Conservation (phyloP, 495 filamentous ascomycete genomes). For the Bryoglossum gracile region DNA sequence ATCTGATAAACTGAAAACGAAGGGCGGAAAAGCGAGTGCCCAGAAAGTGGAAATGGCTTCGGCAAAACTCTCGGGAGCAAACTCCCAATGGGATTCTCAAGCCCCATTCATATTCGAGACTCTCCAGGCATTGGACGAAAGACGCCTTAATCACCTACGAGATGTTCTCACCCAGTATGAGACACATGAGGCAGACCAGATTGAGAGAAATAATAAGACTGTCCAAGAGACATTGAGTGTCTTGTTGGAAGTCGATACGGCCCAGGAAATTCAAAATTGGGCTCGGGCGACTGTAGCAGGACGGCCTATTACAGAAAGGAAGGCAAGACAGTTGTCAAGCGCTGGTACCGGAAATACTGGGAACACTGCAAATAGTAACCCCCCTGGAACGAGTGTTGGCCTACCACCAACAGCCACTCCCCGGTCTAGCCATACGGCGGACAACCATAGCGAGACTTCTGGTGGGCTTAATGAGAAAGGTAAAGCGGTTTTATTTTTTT, state of each 20-base stretch:
- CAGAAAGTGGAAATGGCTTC: slow-evolving; percentile 73
- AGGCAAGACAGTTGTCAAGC: slow-evolving; percentile 26
- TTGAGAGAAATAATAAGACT: slow-evolving; percentile 66
- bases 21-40: slow-evolving; percentile 70
- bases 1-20: slow-evolving; percentile 75
- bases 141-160: slow-evolving; percentile 80
- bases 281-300: slow-evolving; percentile 43
- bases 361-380: slow-evolving; percentile 27
- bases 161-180: slow-evolving; percentile 88
- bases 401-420: slow-evolving; percentile 33
- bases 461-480: slow-evolving; percentile 21
- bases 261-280: slow-evolving; percentile 86
- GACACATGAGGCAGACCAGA: slow-evolving; percentile 86
- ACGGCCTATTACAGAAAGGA: slow-evolving; percentile 32
- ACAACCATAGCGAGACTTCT: slow-evolving; percentile 58
- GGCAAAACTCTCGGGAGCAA: slow-evolving; percentile 66
- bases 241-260: slow-evolving; percentile 80
- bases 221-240: slow-evolving; percentile 78
- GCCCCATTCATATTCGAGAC: slow-evolving; percentile 94
- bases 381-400: slow-evolving; percentile 7
- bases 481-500: slow-evolving; percentile 30
- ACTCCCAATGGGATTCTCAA: slow-evolving; percentile 87
- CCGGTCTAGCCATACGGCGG: slow-evolving; percentile 34
- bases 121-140: slow-evolving; percentile 86
- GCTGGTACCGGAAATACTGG: slow-evolving; percentile 30